These are phyloP conservation scores for Dictyostelium discoideum DNA, from an alignment of 78 protist species.

Conservation along the genomic window dicty_2.7 NC_007089.4:5566001-5566500, in stretches of 20 bases:
- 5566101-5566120: conserved; percentile 75
- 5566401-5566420: conserved; percentile 50
- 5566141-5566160: conserved; percentile 33
- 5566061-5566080: conserved; percentile 53
- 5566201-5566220: background rate
- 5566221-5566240: background rate
- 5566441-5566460: conserved; percentile 36
- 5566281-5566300: conserved; percentile 39
- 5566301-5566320: conserved; percentile 56
- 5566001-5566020: background rate
- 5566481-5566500: conserved; percentile 38
- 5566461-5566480: conserved; percentile 65
- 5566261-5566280: background rate
- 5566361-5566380: conserved; percentile 73
- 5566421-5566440: conserved; percentile 53
- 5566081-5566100: conserved; percentile 57
- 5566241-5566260: background rate
- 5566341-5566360: conserved; percentile 74
- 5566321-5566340: conserved; percentile 68
- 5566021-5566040: conserved; percentile 49
- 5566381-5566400: conserved; percentile 18
- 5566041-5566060: conserved; percentile 42
- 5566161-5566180: conserved; percentile 37
- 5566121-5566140: conserved; percentile 64
- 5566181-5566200: conserved; percentile 66